Evolutionary conservation across 2,329 filamentous ascomycete species (phyloP), one percentile per base, ranked within the genome.

Genomic region (Fusarium cicatricum): DNA sequence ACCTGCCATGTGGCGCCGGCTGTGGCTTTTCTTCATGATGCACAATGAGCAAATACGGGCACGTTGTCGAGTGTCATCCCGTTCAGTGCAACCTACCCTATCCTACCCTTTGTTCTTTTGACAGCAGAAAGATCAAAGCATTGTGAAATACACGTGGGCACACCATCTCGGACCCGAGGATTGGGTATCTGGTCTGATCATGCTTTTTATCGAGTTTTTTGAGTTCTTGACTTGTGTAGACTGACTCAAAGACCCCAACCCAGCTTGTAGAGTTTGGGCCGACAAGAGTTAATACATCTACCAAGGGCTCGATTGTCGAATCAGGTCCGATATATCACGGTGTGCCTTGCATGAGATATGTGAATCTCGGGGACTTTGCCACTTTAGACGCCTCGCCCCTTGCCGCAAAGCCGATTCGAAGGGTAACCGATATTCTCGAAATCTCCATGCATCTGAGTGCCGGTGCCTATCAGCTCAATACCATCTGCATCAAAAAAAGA

Each of bases 1-100:
- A 40, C 17, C 41, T 41, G 40, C 32, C 48, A 28, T 14, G 50
- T 51, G 60, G 60, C 60, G 60, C 50, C 56, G 55, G 60, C 38
- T 53, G 60, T 64, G 60, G 60, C 60, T 63, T 61, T 37, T 42
- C 31, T 8, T 10, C 23, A 10, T 33, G 38, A 54, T 63, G 19
- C 21, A 26, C 15, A 32, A 14, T 12, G 29, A n/a, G 29, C 29
- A n/a, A 14, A n/a, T 7, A 32, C 29, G 5, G 8, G 60, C 60
- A 58, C 55, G 59, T 40, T 62, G 60, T 50, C 46, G 55, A 59
- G 55, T 63, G 43, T 5, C 33, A 36, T 36, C 33, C n/a, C 60
- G 47, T 57, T 55, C 37, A 41, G 46, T 59, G 57, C 36, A 34
- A 51, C 28, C 36, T 41, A 41, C 37, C n/a, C n/a, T 21, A 21